Evolutionary conservation across 805 yeast genomes (phyloP).

Genomic region (Cephaloascus albidus): DNA sequence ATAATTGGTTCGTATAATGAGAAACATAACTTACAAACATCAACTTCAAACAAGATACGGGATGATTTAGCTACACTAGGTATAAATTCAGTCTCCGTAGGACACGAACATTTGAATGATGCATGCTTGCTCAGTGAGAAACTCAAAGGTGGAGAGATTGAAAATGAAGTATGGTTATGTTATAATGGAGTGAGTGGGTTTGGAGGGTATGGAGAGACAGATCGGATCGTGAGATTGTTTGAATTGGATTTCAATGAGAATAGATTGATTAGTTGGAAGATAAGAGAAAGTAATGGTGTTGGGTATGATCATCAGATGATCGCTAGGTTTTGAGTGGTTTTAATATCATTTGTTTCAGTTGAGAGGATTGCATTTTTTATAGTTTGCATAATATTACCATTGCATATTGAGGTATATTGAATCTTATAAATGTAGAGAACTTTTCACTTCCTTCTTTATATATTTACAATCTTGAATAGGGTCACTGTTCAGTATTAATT

Average conservation of each 20-base stretch:
- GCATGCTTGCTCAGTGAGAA: slow-evolving; percentile 23
- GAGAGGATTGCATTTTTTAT: too few relatives aligned
- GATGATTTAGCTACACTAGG: slow-evolving; percentile 24
- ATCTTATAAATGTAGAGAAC: too few relatives aligned
- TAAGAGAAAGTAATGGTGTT: slow-evolving; percentile 13
- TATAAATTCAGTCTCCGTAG: slow-evolving; percentile 27
- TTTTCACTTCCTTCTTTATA: too few relatives aligned
- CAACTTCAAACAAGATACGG: slow-evolving; percentile 17
- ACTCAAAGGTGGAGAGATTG: slow-evolving; percentile 2
- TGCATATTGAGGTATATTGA: too few relatives aligned
- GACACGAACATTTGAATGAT: slow-evolving; percentile 35
- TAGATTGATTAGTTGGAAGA: slow-evolving; percentile 27
- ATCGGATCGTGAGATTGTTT: slow-evolving; percentile 23
- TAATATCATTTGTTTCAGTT: too few relatives aligned
- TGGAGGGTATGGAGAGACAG: slow-evolving; percentile 16
- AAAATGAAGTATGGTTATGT: slow-evolving; percentile 23
- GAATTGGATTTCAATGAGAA: slow-evolving; percentile 17
- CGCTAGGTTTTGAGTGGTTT: too few relatives aligned
- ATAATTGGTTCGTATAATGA: slow-evolving; percentile 28
- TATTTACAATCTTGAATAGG: too few relatives aligned
- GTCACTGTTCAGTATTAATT: too few relatives aligned
- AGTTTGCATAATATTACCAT: too few relatives aligned
- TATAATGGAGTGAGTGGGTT: slow-evolving; percentile 28
- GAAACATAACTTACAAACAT: slow-evolving; percentile 21
- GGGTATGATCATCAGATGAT: slow-evolving; percentile 20